phyloP scores from a whole-genome alignment of 1,284 basidiomycete genomes.

The Melampsora americana region DNA sequence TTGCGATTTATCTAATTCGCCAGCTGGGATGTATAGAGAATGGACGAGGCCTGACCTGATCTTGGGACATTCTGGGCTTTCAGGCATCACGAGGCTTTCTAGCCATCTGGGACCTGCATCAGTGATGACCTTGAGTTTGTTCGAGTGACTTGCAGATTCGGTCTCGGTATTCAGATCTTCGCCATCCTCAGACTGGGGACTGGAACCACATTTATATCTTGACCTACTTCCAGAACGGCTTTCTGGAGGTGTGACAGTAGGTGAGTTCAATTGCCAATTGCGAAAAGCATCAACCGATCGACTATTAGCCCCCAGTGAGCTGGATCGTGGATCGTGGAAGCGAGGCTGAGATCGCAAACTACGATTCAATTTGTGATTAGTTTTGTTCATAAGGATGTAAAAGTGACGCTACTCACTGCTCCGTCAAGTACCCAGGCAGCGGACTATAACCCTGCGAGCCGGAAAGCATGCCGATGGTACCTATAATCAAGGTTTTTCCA shows the following conservation, averaged over 20 bases:
- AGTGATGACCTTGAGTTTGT: constrained; percentile 35
- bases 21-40: background rate
- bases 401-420: constrained; percentile 13
- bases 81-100: constrained; percentile 40
- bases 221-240: background rate
- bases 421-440: constrained; percentile 36
- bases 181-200: background rate
- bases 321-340: constrained; percentile 33
- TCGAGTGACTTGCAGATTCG: background rate
- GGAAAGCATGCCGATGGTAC: constrained; percentile 43
- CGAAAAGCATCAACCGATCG: constrained; percentile 35
- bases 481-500: background rate
- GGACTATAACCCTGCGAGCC: constrained; percentile 32
- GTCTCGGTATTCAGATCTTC: background rate
- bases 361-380: background rate
- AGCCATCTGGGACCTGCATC: constrained; percentile 30
- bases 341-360: constrained; percentile 41
- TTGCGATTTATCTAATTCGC: no score
- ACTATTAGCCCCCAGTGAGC: constrained; percentile 35
- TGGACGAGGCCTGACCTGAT: constrained; percentile 16
- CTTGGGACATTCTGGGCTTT: constrained; percentile 25
- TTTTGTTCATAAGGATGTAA: background rate
- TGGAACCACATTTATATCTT: background rate
- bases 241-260: constrained; percentile 2
- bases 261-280: constrained; percentile 39